Evolutionary conservation across 2,329 filamentous ascomycete species (phyloP).

Genomic region (Botrytis byssoidea): DNA sequence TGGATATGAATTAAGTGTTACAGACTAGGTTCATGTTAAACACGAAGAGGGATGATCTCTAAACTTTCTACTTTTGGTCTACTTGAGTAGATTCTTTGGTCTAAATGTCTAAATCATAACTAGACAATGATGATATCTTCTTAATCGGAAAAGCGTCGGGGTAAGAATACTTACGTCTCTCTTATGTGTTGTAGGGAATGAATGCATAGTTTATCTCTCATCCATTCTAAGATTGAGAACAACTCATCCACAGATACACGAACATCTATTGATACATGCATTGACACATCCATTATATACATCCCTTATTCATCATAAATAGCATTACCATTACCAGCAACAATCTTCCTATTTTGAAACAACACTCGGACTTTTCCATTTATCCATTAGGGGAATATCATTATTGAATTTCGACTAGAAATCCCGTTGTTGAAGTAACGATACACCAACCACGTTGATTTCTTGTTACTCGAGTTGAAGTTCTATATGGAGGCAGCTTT

Average conservation of each 20-base stretch:
- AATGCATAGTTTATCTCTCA: background rate
- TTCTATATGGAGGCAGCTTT: background rate
- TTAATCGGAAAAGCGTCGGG: background rate
- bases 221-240: background rate
- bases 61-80: background rate
- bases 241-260: background rate
- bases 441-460: background rate
- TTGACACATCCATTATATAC: background rate
- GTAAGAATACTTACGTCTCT: background rate
- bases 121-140: background rate
- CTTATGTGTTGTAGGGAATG: background rate
- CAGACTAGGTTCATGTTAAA: background rate
- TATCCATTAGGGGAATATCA: constrained; percentile 1
- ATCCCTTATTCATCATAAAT: background rate
- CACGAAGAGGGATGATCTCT: background rate
- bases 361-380: constrained; percentile 5
- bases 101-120: background rate
- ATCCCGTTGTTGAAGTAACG: background rate
- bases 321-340: background rate
- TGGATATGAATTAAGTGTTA: background rate
- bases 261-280: background rate
- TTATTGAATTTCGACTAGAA: background rate
- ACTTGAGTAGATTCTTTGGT: background rate
- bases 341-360: background rate
- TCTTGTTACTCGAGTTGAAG: background rate